Evolutionary conservation across 148 eudicot species (phyloP).

Genomic region (Chenopodium formosanum): DNA sequence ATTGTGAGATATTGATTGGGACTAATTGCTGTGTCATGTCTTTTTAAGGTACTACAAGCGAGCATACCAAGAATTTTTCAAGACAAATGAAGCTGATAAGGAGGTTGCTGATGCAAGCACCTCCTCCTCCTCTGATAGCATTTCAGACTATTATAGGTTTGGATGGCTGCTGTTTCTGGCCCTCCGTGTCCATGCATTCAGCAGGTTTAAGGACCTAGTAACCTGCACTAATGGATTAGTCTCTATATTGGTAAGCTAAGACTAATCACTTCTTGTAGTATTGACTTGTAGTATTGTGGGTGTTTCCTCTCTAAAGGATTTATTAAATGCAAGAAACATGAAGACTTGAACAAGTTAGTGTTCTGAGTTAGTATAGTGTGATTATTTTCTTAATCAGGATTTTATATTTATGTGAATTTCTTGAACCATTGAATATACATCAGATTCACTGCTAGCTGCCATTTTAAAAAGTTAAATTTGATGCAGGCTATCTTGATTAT

Average conservation of each 20-base stretch:
- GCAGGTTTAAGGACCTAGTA: slow-evolving; percentile 82
- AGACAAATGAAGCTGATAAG: slow-evolving; percentile 48
- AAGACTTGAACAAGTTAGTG: not conserved
- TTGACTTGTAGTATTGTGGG: not conserved
- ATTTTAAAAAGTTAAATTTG: slow-evolving; percentile 20
- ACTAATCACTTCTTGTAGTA: not conserved
- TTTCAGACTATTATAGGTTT: slow-evolving; percentile 65
- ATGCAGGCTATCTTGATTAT: slow-evolving; percentile 85
- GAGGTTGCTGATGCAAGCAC: slow-evolving; percentile 32
- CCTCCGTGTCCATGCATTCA: slow-evolving; percentile 80
- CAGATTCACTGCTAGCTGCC: not conserved
- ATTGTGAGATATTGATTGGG: slow-evolving; percentile 6
- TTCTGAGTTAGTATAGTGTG: not conserved
- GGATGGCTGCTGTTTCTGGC: slow-evolving; percentile 96
- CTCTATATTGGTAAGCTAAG: slow-evolving; percentile 59
- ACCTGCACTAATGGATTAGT: slow-evolving; percentile 88
- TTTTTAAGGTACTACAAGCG: slow-evolving; percentile 69
- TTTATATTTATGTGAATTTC: not conserved
- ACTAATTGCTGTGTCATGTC: slow-evolving; percentile 7
- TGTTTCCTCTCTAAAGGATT: not conserved
- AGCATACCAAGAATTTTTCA: slow-evolving; percentile 59
- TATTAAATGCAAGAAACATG: not conserved
- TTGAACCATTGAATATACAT: not conserved
- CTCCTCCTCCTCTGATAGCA: slow-evolving; percentile 20
- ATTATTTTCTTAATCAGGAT: not conserved